Base-by-base conservation (phyloP, 108 stramenopile genomes). In the Conticribra weissflogii region DNA sequence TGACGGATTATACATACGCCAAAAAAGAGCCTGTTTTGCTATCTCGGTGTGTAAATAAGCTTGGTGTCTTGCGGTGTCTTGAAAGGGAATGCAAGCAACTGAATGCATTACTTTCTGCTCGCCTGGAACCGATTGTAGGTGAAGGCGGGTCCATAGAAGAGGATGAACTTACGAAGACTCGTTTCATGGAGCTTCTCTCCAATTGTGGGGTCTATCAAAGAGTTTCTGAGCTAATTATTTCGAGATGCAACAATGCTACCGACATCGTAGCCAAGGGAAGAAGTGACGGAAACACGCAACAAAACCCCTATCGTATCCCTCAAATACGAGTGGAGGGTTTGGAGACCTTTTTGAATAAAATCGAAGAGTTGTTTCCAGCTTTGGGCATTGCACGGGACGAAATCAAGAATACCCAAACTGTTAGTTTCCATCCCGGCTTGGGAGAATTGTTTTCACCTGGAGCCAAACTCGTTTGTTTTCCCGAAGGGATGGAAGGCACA, bases 371-470 rank as follows among this genome's bases (percentile, higher is more conserved):
- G 24, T 59, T 54, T 23, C 86, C 86, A 8, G 36, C 67, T 9
- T 63, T 87, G 54, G 36, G 53, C 0, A 15, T 50, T 18, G 86
- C 86, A 14, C 81, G 86, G 15, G 56, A 76, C 0, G 86, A 87
- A 54, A 87, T 87, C 47, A 52, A 56, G 8, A 58, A 68, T 16
- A 83, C 79, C 0, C 78, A 87, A 58, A 79, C 79, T 25, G 86
- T 87, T 17, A 71, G 62, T 25, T 87, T 87, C 48, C 82, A 82
- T 78, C 86, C 86, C 33, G 86, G 85, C 3, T 53, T 87, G 53
- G 86, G 86, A 18, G 86, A 87, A 77, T 48, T 87, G 56, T 87
- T 87, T 62, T 54, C 56, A n/a, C 86, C 86, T 5, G 86, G 86
- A 14, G 56, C 81, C 34, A 66, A 80, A 46, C 67, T 87, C 29